A percentile compares a stretch with the other conserved stretches of the same genome.
Evolutionary conservation across 2,329 filamentous ascomycete species (phyloP).

Genomic region (Penicillium sp.): DNA sequence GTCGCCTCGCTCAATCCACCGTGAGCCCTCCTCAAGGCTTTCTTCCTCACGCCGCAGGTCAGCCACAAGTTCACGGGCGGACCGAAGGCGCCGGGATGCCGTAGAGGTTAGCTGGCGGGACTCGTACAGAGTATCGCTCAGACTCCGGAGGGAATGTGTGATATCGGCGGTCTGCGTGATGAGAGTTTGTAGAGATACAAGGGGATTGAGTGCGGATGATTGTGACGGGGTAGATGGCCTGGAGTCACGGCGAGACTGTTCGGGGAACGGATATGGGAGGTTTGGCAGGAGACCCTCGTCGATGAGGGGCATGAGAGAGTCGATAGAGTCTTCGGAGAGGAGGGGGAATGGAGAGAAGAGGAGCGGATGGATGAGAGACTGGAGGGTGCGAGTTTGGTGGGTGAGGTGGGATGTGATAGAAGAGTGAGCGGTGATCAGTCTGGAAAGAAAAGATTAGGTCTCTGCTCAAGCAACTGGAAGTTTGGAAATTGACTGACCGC

Average conservation of each 20-base stretch:
- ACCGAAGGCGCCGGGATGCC: conserved; percentile 74
- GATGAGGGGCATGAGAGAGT: conserved; percentile 57
- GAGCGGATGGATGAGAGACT: conserved; percentile 57
- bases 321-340: conserved; percentile 53
- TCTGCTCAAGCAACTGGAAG: neutral
- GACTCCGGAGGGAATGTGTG: conserved; percentile 74
- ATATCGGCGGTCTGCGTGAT: conserved; percentile 70
- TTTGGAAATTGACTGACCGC: conserved; percentile 41
- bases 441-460: conserved; percentile 25
- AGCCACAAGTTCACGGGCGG: conserved; percentile 77
- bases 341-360: conserved; percentile 57
- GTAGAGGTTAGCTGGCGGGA: conserved; percentile 81
- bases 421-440: conserved; percentile 57
- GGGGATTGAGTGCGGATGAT: conserved; percentile 42
- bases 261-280: conserved; percentile 49
- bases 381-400: conserved; percentile 59
- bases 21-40: conserved; percentile 73
- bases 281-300: conserved; percentile 51
- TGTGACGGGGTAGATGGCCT: conserved; percentile 33
- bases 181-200: conserved; percentile 65
- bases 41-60: conserved; percentile 84
- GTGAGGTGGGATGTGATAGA: conserved; percentile 59
- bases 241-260: conserved; percentile 28
- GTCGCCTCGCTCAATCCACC: conserved; percentile 75
- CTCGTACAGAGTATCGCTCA: conserved; percentile 93